Evolutionary conservation across 805 yeast species (phyloP), one percentile per base, ranked within the genome.

Genomic region (Grigorovia jiainica): DNA sequence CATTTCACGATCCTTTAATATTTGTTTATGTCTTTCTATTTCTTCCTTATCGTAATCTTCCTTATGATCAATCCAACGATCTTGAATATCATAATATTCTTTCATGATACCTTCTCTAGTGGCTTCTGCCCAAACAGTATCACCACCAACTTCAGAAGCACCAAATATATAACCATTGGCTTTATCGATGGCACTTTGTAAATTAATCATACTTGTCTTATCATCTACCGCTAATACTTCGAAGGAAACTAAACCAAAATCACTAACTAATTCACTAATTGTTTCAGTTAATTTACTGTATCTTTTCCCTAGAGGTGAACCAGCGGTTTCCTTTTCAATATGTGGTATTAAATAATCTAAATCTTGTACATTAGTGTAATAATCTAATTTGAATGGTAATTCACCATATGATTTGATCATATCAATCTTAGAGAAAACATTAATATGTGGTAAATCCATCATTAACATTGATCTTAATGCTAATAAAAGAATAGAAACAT

Each of bases 41-140:
- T 76, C 82, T 39, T 70, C 68, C 39, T 74, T 71, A 49, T 92
- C 98, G 60, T 85, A 87, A 39, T 66, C 67, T 21, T 75, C 82
- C 58, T 89, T 92, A 49, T 79, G 71, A 44, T 86, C 96, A 9
- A 92, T 75, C 98, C 98, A 92, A 45, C 99, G 71, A 50, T 92
- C 98, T 51, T 92, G 98, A 4, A 87, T 75, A 58, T 89, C 96
- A 6, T 76, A 66, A 33, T 56, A 49, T 29, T 56, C 77, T 35
- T 71, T 60, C 36, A 70, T 61, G 9, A 84, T 78, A 32, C 89
- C 80, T 56, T 84, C 86, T 48, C 97, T 71, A 0, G 90, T 75
- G 0, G 96, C 95, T 52, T 90, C 95, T n/a, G 87, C 84, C 98
- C 98, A 92, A 2, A 92, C 78, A 0, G 90, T 76, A 57, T 92